Evolutionary conservation across 2,329 filamentous ascomycete genomes (phyloP), one percentile per base, ranked within the genome.

Genomic region (Fusarium nanum): DNA sequence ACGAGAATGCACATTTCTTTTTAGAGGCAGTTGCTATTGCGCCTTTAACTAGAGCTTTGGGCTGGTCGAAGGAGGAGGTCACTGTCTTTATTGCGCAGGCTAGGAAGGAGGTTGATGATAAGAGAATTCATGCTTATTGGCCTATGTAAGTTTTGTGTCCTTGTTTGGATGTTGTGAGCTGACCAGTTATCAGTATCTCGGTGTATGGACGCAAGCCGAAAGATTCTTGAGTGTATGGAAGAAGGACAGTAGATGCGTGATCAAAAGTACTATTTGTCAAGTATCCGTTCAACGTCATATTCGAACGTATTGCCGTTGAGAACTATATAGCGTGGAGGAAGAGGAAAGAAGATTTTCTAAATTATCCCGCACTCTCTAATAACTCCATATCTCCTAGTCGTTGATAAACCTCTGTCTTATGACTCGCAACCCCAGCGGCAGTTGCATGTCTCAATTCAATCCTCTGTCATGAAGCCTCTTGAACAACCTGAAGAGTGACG

Each of bases 51-150:
- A 42, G 66, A 10, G 67, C 49, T 9, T 25, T 62, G 16, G 61
- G 56, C 1, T 70, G 67, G 67, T 47, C 60, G 2, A 54, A 6
- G 7, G 67, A 70, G 20, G 56, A 69, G 10, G 61, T 70, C 1
- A 46, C 56, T 5, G n/a, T 69, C 3, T 70, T 70, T 12, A 16
- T 67, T 22, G 23, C 53, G 0, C 55, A 66, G n/a, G 45, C 67
- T 6, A 62, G 67, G 9, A 59, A 59, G 34, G 61, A 69, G 10
- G 13, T 69, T 4, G 56, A 56, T 3, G 66, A 70, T 6, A 42
- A 46, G 1, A 32, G 20, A 1, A 63, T 70, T 18, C 67, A 70
- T 30, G 66, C 66, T 4, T 70, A 70, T 13, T 70, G 57, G 64
- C 67, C 66, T 8, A 62, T 70, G 67, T 70, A 30, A 64, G 61